Percentiles rank a stretch among this genome's conserved stretches.
phyloP scores from a whole-genome alignment of 1,284 basidiomycete species.

The Trichosporon asahii region DNA sequence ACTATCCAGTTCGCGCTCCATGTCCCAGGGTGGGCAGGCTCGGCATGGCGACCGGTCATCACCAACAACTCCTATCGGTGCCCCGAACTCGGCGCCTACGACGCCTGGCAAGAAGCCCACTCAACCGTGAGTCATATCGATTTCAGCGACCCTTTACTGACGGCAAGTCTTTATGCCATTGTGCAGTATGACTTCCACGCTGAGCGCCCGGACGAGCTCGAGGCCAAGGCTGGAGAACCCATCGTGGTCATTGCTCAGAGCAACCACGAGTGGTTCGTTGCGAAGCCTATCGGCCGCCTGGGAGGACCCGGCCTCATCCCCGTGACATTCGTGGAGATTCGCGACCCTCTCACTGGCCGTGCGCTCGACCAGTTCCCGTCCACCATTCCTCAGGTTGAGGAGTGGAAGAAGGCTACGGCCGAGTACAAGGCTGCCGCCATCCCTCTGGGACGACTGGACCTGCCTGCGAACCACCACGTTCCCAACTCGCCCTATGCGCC shows the following conservation, averaged over 20 bases:
- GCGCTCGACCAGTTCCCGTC: constrained; percentile 66
- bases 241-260: constrained; percentile 65
- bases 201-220: constrained; percentile 92
- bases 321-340: constrained; percentile 91
- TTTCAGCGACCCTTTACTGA: neutral
- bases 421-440: constrained; percentile 96
- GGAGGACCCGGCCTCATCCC: constrained; percentile 96
- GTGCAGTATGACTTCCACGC: constrained; percentile 94
- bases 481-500: constrained; percentile 45
- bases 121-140: constrained; percentile 27
- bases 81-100: constrained; percentile 12
- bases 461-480: constrained; percentile 52
- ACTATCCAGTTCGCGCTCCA: constrained; percentile 11
- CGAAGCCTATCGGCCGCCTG: constrained; percentile 88
- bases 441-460: constrained; percentile 83
- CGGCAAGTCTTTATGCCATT: constrained; percentile 67
- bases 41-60: constrained; percentile 1
- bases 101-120: constrained; percentile 25
- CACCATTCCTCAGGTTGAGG: constrained; percentile 88
- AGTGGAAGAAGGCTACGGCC: constrained; percentile 95
- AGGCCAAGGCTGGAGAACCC: constrained; percentile 87
- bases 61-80: constrained; percentile 10
- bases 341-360: constrained; percentile 80
- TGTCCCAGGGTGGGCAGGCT: constrained; percentile 2
- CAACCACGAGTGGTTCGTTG: constrained; percentile 57